These are phyloP conservation scores for Hypoxylon sp. DNA, from an alignment of 2,329 filamentous ascomycete species.

Conservation along the genomic window DNA sequence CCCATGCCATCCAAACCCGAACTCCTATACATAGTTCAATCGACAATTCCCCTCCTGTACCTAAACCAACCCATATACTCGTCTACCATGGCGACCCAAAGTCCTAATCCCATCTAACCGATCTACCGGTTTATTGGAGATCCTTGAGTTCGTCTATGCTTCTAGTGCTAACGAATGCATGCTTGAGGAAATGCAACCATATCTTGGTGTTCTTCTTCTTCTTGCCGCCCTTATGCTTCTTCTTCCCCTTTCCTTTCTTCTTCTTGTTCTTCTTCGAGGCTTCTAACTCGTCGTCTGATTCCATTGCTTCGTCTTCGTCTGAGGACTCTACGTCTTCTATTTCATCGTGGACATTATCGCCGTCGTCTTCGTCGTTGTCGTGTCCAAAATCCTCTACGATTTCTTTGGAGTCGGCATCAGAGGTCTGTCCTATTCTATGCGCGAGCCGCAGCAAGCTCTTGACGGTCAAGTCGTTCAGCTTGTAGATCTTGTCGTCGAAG, in stretches of 20 bases:
- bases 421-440: constrained; percentile 76
- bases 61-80: not conserved
- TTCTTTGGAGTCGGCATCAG: constrained; percentile 50
- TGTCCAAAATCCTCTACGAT: constrained; percentile 45
- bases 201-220: constrained; percentile 70
- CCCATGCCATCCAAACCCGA: constrained; percentile 20
- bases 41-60: not conserved
- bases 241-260: constrained; percentile 70
- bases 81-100: not conserved
- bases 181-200: constrained; percentile 83
- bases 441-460: constrained; percentile 85
- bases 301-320: constrained; percentile 49
- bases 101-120: constrained; percentile 3
- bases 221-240: constrained; percentile 67
- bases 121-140: constrained; percentile 43
- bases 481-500: constrained; percentile 80
- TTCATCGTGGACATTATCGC: constrained; percentile 48
- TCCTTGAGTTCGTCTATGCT: constrained; percentile 74
- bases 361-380: constrained; percentile 46
- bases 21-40: not conserved
- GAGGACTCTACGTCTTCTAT: constrained; percentile 47
- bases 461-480: constrained; percentile 86
- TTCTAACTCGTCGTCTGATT: constrained; percentile 51
- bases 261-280: constrained; percentile 60
- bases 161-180: constrained; percentile 84